These are phyloP conservation scores for Lachnellula subtilissima DNA, from an alignment of 2,329 filamentous ascomycete species.

Conservation along the genomic window DNA sequence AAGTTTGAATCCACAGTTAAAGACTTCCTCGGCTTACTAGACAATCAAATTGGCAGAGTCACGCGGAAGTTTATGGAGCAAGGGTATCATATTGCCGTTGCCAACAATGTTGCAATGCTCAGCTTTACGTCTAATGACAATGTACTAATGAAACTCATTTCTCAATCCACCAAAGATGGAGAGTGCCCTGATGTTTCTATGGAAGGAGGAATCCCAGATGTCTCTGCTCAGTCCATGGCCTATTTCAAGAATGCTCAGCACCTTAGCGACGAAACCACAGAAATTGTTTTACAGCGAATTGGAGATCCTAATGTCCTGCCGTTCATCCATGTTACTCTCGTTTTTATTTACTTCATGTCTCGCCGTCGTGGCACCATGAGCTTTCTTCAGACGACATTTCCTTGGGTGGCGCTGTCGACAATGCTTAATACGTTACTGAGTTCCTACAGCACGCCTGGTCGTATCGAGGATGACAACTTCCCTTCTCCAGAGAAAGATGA, in stretches of 20 bases:
- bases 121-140: constrained; percentile 29
- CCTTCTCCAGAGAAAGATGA: constrained; percentile 24
- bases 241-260: constrained; percentile 20
- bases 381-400: constrained; percentile 19
- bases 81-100: constrained; percentile 52
- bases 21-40: constrained; percentile 50
- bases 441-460: constrained; percentile 4
- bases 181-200: constrained; percentile 8
- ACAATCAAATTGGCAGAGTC: constrained; percentile 51
- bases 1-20: constrained; percentile 41
- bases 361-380: constrained; percentile 17
- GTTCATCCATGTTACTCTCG: constrained; percentile 27
- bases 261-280: constrained; percentile 18
- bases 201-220: neutral
- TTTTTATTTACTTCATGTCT: constrained; percentile 24
- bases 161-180: constrained; percentile 1
- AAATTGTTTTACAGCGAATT: constrained; percentile 22
- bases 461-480: constrained; percentile 18
- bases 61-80: constrained; percentile 42
- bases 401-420: constrained; percentile 20
- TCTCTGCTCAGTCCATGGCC: neutral
- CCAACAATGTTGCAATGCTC: constrained; percentile 32
- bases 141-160: constrained; percentile 22
- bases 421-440: constrained; percentile 25
- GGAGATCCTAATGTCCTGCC: constrained; percentile 28